Conservation (phyloP, 139 green algal species). For the Asterochloris erici region DNA sequence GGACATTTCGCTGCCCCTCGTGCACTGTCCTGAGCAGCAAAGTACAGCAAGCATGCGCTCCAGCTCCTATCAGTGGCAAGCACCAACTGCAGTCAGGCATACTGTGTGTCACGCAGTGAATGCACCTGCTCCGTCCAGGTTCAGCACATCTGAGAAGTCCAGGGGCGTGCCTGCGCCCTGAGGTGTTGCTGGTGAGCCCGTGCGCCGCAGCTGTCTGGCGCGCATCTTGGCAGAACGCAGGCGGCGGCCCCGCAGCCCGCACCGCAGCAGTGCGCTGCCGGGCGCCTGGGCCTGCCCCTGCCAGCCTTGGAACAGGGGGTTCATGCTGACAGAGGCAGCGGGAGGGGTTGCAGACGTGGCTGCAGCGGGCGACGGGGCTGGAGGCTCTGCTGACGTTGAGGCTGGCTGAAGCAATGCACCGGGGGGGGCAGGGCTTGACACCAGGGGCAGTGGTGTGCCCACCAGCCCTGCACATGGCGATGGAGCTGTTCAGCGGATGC, state of each 20-base stretch:
- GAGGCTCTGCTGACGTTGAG: no score
- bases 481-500: no score
- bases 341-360: neutral
- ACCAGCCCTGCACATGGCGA: no score
- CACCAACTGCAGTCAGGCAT: neutral
- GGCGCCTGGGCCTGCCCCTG: neutral
- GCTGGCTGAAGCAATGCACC: no score
- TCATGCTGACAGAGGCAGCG: neutral
- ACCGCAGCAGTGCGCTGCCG: neutral
- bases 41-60: neutral
- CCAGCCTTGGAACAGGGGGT: neutral
- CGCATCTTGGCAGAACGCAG: neutral
- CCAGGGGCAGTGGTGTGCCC: no score
- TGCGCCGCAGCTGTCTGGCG: neutral
- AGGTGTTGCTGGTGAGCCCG: neutral
- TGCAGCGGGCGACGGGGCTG: neutral
- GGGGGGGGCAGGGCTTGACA: no score
- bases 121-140: neutral
- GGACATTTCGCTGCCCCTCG: neutral
- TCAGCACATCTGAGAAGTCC: constrained; percentile 15
- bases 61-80: neutral
- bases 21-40: neutral
- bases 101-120: neutral
- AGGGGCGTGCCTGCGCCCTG: neutral
- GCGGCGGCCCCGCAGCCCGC: neutral